phyloP scores from a whole-genome alignment of 805 yeast genomes.

The Candida silvicultrix region DNA sequence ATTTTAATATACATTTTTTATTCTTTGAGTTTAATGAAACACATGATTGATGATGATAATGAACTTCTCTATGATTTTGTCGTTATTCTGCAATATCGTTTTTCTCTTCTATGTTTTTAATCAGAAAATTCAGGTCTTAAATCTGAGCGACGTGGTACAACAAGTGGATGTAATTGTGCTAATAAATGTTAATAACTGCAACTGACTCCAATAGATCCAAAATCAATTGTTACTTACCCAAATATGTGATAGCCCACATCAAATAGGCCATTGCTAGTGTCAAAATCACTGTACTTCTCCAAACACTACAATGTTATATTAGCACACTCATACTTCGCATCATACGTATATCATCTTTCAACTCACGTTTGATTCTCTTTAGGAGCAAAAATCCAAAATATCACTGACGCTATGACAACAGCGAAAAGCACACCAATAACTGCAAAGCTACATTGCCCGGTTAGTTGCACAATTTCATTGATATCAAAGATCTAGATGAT shows the following conservation, averaged over 20 bases:
- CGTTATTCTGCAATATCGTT: no score
- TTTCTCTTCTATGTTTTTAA: not conserved
- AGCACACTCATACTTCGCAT: not conserved
- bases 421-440: constrained; percentile 59
- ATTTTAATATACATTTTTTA: no score
- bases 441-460: constrained; percentile 31
- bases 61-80: no score
- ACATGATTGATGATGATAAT: no score
- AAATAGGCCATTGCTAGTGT: constrained; percentile 72
- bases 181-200: constrained; percentile 8
- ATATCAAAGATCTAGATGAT: not conserved
- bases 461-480: not conserved
- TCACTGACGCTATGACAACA: constrained; percentile 51
- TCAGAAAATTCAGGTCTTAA: constrained; percentile 49
- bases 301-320: constrained; percentile 33
- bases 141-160: constrained; percentile 85
- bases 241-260: constrained; percentile 92
- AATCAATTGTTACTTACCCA: constrained; percentile 41
- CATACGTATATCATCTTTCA: constrained; percentile 1
- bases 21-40: no score
- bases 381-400: constrained; percentile 84
- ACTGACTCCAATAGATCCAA: no score
- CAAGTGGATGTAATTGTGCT: constrained; percentile 82
- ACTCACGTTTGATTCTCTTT: constrained; percentile 67
- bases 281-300: constrained; percentile 68